These are phyloP conservation scores for Amoeboaphelidium protococcarum DNA, from an alignment of 371 early-diverging fungal genomes.

Conservation along the genomic window DNA sequence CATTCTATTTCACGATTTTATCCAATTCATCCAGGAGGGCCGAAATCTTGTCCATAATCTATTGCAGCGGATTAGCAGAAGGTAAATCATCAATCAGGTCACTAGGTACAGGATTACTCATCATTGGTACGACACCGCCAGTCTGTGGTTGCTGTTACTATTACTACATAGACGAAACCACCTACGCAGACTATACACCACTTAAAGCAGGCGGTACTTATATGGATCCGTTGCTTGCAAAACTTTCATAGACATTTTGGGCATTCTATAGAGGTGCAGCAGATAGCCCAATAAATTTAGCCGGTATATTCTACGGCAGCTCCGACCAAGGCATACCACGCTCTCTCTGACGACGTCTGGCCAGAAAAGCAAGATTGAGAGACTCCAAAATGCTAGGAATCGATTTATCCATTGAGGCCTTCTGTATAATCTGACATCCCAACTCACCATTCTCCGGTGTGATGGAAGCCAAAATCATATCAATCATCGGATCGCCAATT, in stretches of 20 bases:
- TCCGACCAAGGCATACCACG: slow-evolving; percentile 7
- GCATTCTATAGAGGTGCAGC: too few relatives aligned
- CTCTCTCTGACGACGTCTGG: slow-evolving; percentile 61
- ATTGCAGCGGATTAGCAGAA: background rate
- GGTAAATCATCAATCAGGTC: too few relatives aligned
- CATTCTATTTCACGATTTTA: background rate
- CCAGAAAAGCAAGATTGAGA: slow-evolving; percentile 30
- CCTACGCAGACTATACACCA: too few relatives aligned
- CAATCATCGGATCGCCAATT: slow-evolving; percentile 28
- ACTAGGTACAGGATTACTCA: background rate
- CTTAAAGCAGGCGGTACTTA: too few relatives aligned
- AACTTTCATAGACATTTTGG: too few relatives aligned
- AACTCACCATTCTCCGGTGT: slow-evolving; percentile 73
- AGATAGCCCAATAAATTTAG: too few relatives aligned
- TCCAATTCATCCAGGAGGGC: background rate
- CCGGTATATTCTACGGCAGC: too few relatives aligned
- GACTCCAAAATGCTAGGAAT: slow-evolving; percentile 54
- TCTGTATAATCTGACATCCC: slow-evolving; percentile 67
- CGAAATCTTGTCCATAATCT: background rate
- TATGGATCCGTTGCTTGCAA: too few relatives aligned
- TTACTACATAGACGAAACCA: too few relatives aligned
- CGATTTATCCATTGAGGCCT: slow-evolving; percentile 73
- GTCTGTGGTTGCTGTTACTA: background rate
- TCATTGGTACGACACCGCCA: background rate
- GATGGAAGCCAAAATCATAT: slow-evolving; percentile 42